phyloP scores from a whole-genome alignment of 495 filamentous ascomycete genomes.

The Xylaria bambusicola region DNA sequence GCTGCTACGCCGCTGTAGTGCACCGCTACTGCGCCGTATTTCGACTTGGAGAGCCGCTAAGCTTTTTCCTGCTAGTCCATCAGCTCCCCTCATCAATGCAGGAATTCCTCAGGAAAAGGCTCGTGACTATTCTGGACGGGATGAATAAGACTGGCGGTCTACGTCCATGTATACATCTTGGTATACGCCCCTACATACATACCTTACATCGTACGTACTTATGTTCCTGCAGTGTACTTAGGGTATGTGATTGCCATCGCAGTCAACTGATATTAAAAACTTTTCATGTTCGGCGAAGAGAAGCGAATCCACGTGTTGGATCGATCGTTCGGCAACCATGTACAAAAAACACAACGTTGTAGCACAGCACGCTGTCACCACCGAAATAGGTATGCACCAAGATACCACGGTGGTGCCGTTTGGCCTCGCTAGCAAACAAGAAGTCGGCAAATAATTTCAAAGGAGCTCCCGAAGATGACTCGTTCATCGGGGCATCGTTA shows the following conservation, averaged over 20 bases:
- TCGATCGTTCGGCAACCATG: too few species aligned
- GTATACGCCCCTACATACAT: too few species aligned
- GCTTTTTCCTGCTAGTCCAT: neutral
- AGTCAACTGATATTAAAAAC: too few species aligned
- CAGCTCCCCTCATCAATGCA: neutral
- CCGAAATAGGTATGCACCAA: too few species aligned
- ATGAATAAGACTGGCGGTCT: conserved; percentile 18
- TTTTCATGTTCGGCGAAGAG: too few species aligned
- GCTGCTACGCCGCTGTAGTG: neutral
- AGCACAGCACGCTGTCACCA: neutral
- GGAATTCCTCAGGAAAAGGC: neutral
- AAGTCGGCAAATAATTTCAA: neutral
- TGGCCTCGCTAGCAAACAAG: neutral
- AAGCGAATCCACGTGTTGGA: too few species aligned
- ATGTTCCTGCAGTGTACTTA: too few species aligned
- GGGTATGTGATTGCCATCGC: too few species aligned
- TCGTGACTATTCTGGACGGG: conserved; percentile 10
- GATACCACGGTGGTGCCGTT: too few species aligned
- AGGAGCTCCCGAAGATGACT: neutral
- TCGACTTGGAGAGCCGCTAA: neutral
- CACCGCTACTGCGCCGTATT: neutral
- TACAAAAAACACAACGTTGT: neutral
- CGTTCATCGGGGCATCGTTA: too few species aligned
- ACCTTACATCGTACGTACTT: too few species aligned
- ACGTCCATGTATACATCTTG: neutral